Evolutionary conservation across 2,329 filamentous ascomycete genomes (phyloP), one percentile per base, ranked within the genome.

Genomic region (Cylindrodendrum hubeiense): DNA sequence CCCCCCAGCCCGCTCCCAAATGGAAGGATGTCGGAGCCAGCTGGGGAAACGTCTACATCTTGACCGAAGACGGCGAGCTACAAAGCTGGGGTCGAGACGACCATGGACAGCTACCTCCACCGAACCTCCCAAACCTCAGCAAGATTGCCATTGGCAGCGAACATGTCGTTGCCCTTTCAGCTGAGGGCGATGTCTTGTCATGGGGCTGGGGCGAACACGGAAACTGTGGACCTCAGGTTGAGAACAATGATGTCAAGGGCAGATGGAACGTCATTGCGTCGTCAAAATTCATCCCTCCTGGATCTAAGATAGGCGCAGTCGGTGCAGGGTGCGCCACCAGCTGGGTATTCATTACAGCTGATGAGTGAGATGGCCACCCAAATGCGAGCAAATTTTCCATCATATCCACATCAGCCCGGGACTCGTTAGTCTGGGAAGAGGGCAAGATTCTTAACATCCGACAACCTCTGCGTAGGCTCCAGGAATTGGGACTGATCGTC

Each of bases 151-250:
- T 92, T 49, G 96, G 96, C 0, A 98, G 95, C 75, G 96, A 98
- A 79, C 96, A 99, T 79, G 89, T 88, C n/a, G 79, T 98, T 67
- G 93, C 90, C 9, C 79, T 95, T 26, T 89, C 92, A 0, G 81
- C 80, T 10, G 83, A 86, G 21, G 89, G 89, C 2, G 87, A 90
- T 54, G 89, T 97, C 1, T 80, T 97, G 52, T 88, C 93, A 2
- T 98, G 95, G 94, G 96, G 96, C 21, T 99, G 96, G 96, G 95
- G 94, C 2, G 95, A 98, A 80, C 96, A 99, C 80, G 96, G 96
- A 2, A 99, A 99, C 77, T 99, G 96, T 78, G 96, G 96, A 3
- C 87, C 89, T 37, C 83, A 86, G 13, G 88, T 89, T 66, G 82
- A 85, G 19, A 82, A 86, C 66, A 89, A 89, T 53, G 88, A 93